Percentiles rank a stretch among this genome's conserved stretches.
Evolutionary conservation across 768 basidiomycete genomes (phyloP).

Genomic region (Russula griseocarnosa): DNA sequence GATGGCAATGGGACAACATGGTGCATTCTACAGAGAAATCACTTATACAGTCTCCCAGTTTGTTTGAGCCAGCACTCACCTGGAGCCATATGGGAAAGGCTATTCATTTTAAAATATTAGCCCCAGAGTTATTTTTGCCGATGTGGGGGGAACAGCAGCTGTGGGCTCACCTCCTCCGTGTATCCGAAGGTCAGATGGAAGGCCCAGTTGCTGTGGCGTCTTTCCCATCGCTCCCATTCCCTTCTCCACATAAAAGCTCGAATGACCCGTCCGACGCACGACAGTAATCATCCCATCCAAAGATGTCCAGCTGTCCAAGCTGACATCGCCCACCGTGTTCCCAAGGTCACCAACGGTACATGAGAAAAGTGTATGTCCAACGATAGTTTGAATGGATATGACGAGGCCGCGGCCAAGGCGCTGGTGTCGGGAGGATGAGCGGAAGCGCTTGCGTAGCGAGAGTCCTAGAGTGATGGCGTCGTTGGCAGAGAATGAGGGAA

Average conservation of each 20-base stretch:
- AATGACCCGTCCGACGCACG: slow-evolving; percentile 76
- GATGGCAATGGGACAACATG: slow-evolving; percentile 78
- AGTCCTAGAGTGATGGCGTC: slow-evolving; percentile 80
- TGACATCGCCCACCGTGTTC: slow-evolving; percentile 64
- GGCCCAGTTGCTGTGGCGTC: slow-evolving; percentile 65
- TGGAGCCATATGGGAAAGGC: slow-evolving; percentile 86
- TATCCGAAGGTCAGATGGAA: slow-evolving; percentile 59
- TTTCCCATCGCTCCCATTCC: slow-evolving; percentile 82
- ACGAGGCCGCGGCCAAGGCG: slow-evolving; percentile 74
- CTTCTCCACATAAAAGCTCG: slow-evolving; percentile 82
- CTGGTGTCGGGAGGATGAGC: slow-evolving; percentile 61
- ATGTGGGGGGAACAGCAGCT: not conserved
- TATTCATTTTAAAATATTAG: slow-evolving; percentile 33
- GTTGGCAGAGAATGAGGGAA: slow-evolving; percentile 66
- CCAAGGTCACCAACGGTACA: slow-evolving; percentile 84
- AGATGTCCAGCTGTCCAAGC: slow-evolving; percentile 74
- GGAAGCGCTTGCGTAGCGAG: slow-evolving; percentile 80
- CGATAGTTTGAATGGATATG: slow-evolving; percentile 73
- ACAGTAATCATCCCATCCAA: slow-evolving; percentile 78
- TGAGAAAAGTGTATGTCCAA: slow-evolving; percentile 73
- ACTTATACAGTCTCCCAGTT: not conserved
- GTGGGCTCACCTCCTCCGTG: slow-evolving; percentile 69
- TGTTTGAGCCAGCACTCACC: slow-evolving; percentile 39
- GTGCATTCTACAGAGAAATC: slow-evolving; percentile 53
- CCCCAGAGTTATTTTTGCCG: not conserved